Conservation (phyloP, 148 eudicot species). For the Rhododendron henanense region DNA sequence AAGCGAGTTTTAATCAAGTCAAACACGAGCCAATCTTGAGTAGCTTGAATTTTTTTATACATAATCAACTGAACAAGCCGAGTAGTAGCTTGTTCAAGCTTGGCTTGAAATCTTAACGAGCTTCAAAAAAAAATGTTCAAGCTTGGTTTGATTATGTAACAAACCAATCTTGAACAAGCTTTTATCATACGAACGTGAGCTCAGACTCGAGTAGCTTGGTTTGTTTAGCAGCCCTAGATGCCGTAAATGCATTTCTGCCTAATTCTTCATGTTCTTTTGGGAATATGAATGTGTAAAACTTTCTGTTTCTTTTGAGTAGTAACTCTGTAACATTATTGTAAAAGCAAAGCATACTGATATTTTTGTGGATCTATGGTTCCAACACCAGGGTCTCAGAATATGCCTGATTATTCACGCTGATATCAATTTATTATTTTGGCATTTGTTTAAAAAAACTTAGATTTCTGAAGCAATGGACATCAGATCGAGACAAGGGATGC, state of each 20-base stretch:
- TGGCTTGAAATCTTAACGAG: no score
- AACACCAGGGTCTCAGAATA: neutral
- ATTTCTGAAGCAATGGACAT: conserved; percentile 96
- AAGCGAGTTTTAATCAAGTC: no score
- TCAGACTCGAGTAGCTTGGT: no score
- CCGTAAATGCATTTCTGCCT: neutral
- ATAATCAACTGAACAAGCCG: no score
- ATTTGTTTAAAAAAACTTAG: conserved; percentile 37
- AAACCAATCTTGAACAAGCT: no score
- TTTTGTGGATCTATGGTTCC: conserved; percentile 2
- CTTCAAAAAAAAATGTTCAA: no score
- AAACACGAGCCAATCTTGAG: no score
- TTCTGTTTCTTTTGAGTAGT: neutral
- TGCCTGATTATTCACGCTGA: neutral
- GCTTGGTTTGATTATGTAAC: no score
- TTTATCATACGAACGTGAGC: no score
- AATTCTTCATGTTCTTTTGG: neutral
- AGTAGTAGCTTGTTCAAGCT: no score
- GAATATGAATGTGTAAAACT: neutral
- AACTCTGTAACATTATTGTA: neutral
- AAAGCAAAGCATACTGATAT: neutral
- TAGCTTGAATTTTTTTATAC: no score
- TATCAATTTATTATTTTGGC: neutral
- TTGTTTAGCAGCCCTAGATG: neutral
- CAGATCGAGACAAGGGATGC: conserved; percentile 92